phyloP scores from a whole-genome alignment of 306 rosid genomes.

The Pterocarpus santalinus region DNA sequence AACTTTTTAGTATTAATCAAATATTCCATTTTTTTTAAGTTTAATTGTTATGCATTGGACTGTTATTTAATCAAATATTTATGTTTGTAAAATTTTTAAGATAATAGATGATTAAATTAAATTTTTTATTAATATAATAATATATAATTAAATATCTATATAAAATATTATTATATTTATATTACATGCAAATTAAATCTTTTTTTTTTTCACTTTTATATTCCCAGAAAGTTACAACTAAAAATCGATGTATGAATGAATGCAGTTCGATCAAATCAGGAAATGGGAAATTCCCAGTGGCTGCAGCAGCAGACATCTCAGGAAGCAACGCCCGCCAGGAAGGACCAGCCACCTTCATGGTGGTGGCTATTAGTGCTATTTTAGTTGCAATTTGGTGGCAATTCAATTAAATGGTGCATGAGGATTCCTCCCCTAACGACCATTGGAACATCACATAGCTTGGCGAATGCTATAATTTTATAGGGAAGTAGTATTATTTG shows the following conservation, averaged over 20 bases:
- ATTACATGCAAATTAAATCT: no score
- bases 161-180: no score
- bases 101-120: no score
- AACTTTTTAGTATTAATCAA: no score
- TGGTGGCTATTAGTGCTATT: constrained; percentile 12
- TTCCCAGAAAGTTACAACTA: neutral
- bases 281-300: constrained; percentile 52
- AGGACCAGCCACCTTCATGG: neutral
- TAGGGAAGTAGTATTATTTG: no score
- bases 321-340: constrained; percentile 3
- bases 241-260: neutral
- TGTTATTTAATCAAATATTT: no score
- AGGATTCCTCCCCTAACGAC: neutral
- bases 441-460: neutral
- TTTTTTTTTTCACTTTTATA: no score
- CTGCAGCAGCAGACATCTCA: constrained; percentile 53
- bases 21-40: no score
- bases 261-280: constrained; percentile 63
- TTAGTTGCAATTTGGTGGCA: constrained; percentile 36
- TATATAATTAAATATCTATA: no score
- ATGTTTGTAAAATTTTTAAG: no score
- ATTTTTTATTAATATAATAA: no score
- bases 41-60: no score
- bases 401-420: neutral
- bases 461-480: neutral